Conservation (phyloP, 1,139 yeast genomes). For the Saccharomycopsis phalli region DNA sequence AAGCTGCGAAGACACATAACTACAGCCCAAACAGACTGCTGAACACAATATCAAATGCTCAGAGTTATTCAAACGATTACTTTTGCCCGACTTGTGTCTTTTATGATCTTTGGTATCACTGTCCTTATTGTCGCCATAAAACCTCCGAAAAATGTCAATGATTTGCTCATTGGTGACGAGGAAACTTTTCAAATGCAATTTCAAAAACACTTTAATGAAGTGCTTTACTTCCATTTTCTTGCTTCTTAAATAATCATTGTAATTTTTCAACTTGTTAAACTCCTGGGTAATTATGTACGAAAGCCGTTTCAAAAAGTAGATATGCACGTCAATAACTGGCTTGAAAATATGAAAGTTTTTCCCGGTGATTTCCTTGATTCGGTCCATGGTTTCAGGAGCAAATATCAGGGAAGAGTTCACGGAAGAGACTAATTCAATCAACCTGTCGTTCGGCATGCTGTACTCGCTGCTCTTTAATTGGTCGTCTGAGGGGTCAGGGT, state of each 20-base stretch:
- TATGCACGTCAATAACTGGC: conserved; percentile 11
- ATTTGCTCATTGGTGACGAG: conserved; percentile 6
- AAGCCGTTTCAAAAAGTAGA: conserved; percentile 6
- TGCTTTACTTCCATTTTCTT: conserved; percentile 3
- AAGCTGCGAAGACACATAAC: conserved; percentile 1
- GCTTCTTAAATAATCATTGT: background rate
- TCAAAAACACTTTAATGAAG: conserved; percentile 7
- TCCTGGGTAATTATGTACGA: conserved; percentile 10
- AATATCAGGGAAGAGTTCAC: conserved; percentile 7
- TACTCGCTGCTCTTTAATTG: background rate
- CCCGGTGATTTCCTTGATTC: conserved; percentile 13
- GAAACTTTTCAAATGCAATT: conserved; percentile 3
- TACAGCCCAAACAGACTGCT: conserved; percentile 10
- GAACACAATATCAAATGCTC: conserved; percentile 8
- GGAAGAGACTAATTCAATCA: conserved; percentile 9
- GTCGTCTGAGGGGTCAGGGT: background rate
- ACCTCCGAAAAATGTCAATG: conserved; percentile 3
- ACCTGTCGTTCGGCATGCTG: conserved; percentile 5
- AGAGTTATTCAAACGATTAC: background rate
- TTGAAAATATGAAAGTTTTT: conserved; percentile 10
- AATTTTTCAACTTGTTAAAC: conserved; percentile 7
- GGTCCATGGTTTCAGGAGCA: conserved; percentile 8
- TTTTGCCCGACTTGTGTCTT: background rate
- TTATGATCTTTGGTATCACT: background rate
- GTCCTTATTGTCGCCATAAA: conserved; percentile 5